Conservation (phyloP, 1,284 basidiomycete species). For the Malassezia psittaci region DNA sequence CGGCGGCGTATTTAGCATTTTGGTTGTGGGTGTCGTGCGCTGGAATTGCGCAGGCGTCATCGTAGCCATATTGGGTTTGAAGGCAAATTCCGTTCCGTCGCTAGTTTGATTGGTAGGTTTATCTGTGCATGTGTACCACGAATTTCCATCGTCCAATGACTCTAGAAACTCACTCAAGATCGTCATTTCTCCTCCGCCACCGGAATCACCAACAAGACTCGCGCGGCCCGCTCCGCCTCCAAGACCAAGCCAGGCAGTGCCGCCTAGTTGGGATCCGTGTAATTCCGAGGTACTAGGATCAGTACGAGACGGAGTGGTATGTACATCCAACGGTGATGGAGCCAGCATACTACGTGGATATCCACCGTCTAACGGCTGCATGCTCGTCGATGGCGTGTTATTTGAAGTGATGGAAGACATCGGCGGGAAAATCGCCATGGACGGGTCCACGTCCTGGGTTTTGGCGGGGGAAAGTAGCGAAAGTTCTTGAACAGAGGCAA, state of each 20-base stretch:
- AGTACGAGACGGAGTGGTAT: not conserved
- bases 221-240: slow-evolving; percentile 25
- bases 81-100: not conserved
- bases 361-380: not conserved
- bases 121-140: not conserved
- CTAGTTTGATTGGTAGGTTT: not conserved
- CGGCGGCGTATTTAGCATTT: slow-evolving; percentile 2
- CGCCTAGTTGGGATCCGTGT: slow-evolving; percentile 21
- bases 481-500: not conserved
- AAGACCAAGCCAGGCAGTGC: slow-evolving; percentile 40
- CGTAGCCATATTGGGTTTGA: not conserved
- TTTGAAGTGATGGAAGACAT: not conserved
- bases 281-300: not conserved
- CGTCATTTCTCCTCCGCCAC: slow-evolving; percentile 39
- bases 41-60: not conserved
- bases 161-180: slow-evolving; percentile 41
- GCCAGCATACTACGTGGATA: not conserved
- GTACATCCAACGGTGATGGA: not conserved
- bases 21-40: not conserved
- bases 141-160: slow-evolving; percentile 27
- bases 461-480: not conserved
- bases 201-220: slow-evolving; percentile 32
- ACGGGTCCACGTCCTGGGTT: not conserved
- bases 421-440: not conserved
- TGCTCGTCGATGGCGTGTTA: not conserved